Evolutionary conservation across 805 yeast genomes (phyloP).

Genomic region (Teunomyces pallodes): DNA sequence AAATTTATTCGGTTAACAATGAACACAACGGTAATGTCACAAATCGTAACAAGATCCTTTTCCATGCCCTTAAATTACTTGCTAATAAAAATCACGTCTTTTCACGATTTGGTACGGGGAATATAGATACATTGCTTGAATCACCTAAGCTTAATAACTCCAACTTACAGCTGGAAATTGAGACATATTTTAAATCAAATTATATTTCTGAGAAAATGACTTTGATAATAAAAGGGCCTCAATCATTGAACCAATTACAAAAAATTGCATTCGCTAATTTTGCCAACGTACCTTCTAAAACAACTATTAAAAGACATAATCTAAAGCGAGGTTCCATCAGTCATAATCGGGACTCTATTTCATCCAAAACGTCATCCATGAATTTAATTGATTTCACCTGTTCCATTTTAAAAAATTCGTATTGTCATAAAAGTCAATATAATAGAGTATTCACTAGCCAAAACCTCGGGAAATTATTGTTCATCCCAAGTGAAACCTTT

Average conservation of each 20-base stretch:
- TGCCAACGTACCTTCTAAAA: conserved; percentile 23
- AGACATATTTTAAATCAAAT: conserved; percentile 37
- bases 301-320: background rate
- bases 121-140: conserved; percentile 45
- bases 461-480: conserved; percentile 4
- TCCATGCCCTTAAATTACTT: conserved; percentile 57
- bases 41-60: conserved; percentile 44
- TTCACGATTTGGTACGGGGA: conserved; percentile 65
- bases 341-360: background rate
- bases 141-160: conserved; percentile 28
- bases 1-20: conserved; percentile 59
- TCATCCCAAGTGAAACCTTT: conserved; percentile 1
- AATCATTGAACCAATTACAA: conserved; percentile 55
- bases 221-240: conserved; percentile 63
- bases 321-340: background rate
- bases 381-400: background rate
- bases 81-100: conserved; percentile 52
- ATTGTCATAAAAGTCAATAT: background rate
- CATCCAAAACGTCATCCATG: background rate
- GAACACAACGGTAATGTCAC: conserved; percentile 61
- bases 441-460: background rate
- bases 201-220: conserved; percentile 52
- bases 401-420: background rate
- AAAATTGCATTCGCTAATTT: conserved; percentile 50
- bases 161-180: conserved; percentile 35